Evolutionary conservation across 164 flowering plant genomes (phyloP), one percentile per base, ranked within the genome.

Genomic region (Magnolia sinica): DNA sequence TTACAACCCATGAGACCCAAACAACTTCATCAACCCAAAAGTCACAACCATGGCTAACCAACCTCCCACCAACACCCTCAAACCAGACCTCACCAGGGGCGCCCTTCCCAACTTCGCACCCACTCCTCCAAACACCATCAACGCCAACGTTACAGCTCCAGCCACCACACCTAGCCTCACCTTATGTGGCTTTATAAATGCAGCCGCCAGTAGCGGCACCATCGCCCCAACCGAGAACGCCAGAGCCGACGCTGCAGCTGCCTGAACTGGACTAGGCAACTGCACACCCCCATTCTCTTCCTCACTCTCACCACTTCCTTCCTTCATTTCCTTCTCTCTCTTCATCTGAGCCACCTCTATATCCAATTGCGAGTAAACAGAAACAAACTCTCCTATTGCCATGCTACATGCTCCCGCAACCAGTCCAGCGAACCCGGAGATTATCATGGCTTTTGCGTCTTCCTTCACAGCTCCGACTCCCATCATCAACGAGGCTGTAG

Each of bases 31-130:
- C 31, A 83, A 24, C 27, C 85, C 85, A 64, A 77, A 82, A n/a
- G 85, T 82, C 14, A 77, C n/a, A 19, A 72, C 68, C 85, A 82
- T 83, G 67, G 85, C 85, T 13, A 78, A n/a, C 85, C 83, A 83
- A 3, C 81, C 85, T 9, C 85, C 83, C 22, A 83, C 7, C 77
- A 83, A 64, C 13, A 83, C 83, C 79, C 85, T 80, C 50, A 73
- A 29, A 63, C 67, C 75, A 14, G 82, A 82, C 79, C 77, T 74
- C 27, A 11, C 19, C 70, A 76, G 4, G 8, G 81, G 77, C 16
- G 85, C 82, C 73, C 59, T 77, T 73, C 85, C 83, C 24, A 80
- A 68, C 64, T 73, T 73, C 7, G 83, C 82, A 0, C 85, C 80
- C 19, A 80, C 4, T 50, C 69, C 72, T 70, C 85, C 85, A 78